These are phyloP conservation scores for Canna indica DNA, from an alignment of 176 grass and related monocot genomes.

Conservation along the genomic window DNA sequence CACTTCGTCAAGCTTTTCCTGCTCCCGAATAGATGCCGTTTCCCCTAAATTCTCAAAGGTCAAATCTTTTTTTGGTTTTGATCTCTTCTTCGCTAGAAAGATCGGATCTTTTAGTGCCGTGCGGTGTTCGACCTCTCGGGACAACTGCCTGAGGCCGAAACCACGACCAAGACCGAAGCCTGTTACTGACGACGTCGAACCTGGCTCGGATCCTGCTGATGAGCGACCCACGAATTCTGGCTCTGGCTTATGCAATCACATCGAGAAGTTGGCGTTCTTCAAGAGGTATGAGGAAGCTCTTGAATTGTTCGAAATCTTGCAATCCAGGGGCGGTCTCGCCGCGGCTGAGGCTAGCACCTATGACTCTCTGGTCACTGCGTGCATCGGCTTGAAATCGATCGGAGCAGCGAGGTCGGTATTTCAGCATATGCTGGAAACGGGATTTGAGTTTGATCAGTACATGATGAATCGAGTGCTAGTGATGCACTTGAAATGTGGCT, in stretches of 20 bases:
- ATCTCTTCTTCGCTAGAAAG: conserved; percentile 10
- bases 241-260: conserved; percentile 25
- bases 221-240: not conserved
- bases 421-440: conserved; percentile 37
- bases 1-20: not conserved
- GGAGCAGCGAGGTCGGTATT: conserved; percentile 37
- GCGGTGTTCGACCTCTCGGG: conserved; percentile 14
- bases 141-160: conserved; percentile 35
- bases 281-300: conserved; percentile 46
- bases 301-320: conserved; percentile 49
- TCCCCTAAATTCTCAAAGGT: conserved; percentile 2
- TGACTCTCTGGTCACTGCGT: conserved; percentile 38
- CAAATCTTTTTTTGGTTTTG: conserved; percentile 10
- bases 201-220: not conserved
- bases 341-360: conserved; percentile 32
- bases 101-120: not conserved
- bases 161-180: conserved; percentile 15
- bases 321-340: conserved; percentile 11
- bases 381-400: conserved; percentile 34
- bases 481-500: conserved; percentile 44
- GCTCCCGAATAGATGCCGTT: not conserved
- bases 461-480: conserved; percentile 48
- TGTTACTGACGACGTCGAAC: not conserved
- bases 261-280: conserved; percentile 35
- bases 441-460: conserved; percentile 41